Evolutionary conservation across 305 asterid genomes (phyloP).

Genomic region (Fraxinus angustifolia): DNA sequence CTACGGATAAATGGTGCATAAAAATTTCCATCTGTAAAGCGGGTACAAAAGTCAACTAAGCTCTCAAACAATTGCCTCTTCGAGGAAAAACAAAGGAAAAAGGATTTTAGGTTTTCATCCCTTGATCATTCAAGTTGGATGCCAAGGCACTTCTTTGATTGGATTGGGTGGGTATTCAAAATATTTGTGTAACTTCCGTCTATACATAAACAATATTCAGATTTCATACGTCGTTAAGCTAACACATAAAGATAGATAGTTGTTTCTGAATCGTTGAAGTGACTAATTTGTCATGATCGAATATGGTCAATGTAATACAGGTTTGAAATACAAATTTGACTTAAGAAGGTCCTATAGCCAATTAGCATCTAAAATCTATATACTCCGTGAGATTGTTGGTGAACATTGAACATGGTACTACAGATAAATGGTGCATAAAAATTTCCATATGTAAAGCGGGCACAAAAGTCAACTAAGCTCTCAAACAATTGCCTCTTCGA

Average conservation of each 20-base stretch:
- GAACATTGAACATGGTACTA: background rate
- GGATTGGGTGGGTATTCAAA: background rate
- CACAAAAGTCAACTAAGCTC: background rate
- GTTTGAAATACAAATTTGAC: background rate
- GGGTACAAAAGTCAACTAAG: background rate
- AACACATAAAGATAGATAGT: background rate
- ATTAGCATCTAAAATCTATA: background rate
- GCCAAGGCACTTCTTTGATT: background rate
- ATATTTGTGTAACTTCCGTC: background rate
- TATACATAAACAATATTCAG: background rate
- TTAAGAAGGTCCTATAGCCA: background rate
- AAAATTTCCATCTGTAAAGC: background rate
- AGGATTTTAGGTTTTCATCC: background rate
- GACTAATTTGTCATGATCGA: background rate
- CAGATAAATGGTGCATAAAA: background rate
- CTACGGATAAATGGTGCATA: background rate
- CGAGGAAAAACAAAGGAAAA: background rate
- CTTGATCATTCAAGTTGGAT: background rate
- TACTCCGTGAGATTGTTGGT: background rate
- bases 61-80: background rate
- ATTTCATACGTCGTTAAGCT: background rate
- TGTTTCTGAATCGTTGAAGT: background rate
- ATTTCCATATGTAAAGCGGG: background rate
- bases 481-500: background rate
- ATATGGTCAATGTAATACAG: background rate